These are phyloP conservation scores for Allantophomopsis lycopodina DNA, from an alignment of 2,329 filamentous ascomycete genomes.

Conservation along the genomic window DNA sequence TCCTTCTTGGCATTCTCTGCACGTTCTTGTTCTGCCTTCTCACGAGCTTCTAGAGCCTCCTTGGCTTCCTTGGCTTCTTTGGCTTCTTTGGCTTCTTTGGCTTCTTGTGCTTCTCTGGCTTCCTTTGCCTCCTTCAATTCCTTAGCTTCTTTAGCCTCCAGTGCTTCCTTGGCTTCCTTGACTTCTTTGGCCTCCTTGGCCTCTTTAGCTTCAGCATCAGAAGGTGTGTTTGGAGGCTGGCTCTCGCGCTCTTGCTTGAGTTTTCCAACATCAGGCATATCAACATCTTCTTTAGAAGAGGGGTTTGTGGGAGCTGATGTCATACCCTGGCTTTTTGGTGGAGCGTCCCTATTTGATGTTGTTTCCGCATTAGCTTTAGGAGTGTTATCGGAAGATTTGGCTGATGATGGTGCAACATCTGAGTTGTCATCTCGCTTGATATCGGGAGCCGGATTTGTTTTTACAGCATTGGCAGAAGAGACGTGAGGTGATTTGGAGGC, in stretches of 20 bases:
- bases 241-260: constrained; percentile 24
- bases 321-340: too few species aligned
- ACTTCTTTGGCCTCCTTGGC: constrained; percentile 10
- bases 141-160: constrained; percentile 11
- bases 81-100: constrained; percentile 16
- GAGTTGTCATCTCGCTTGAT: too few species aligned
- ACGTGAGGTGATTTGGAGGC: too few species aligned
- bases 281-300: not conserved
- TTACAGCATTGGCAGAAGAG: too few species aligned
- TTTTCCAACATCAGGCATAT: constrained; percentile 15
- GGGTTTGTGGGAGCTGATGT: too few species aligned
- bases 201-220: constrained; percentile 11
- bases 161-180: constrained; percentile 12
- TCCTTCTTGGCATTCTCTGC: constrained; percentile 5
- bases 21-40: constrained; percentile 11
- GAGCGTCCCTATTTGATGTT: too few species aligned
- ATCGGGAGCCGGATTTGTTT: too few species aligned
- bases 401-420: too few species aligned
- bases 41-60: constrained; percentile 9
- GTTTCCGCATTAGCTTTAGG: too few species aligned
- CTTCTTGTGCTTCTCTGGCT: not conserved
- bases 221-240: constrained; percentile 16
- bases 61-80: constrained; percentile 13
- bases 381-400: too few species aligned
- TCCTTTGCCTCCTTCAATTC: constrained; percentile 4